A percentile compares a stretch with the other conserved stretches of the same genome.
phyloP scores from a whole-genome alignment of 1,284 basidiomycete genomes.

The Farysia itapuensis region DNA sequence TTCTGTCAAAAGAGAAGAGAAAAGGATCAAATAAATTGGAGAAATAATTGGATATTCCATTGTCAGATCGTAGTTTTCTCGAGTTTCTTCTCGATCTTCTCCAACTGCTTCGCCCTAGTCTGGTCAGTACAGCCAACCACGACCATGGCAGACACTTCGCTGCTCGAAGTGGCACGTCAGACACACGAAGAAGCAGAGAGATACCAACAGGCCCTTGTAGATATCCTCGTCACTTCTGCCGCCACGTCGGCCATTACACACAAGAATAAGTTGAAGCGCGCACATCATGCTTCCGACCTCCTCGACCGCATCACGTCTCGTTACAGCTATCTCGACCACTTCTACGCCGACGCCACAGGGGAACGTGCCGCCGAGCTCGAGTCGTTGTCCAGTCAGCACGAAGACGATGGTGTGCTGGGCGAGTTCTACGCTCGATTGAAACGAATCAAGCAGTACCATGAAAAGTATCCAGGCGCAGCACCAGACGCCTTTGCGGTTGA shows the following conservation, averaged over 20 bases:
- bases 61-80: too few relatives aligned
- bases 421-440: constrained; percentile 87
- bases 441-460: constrained; percentile 92
- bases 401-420: constrained; percentile 30
- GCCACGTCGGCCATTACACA: constrained; percentile 50
- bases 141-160: constrained; percentile 68
- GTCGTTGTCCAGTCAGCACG: constrained; percentile 49
- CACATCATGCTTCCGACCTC: constrained; percentile 83
- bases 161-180: constrained; percentile 87
- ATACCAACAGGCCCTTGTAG: constrained; percentile 68
- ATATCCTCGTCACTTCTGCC: constrained; percentile 61
- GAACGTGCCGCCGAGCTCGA: constrained; percentile 62
- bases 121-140: too few relatives aligned
- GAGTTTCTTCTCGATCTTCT: too few relatives aligned
- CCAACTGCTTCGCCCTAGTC: too few relatives aligned
- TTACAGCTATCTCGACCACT: constrained; percentile 54
- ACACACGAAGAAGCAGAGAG: constrained; percentile 94
- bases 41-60: too few relatives aligned
- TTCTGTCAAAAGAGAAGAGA: neutral
- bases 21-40: neutral
- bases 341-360: constrained; percentile 62
- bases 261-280: constrained; percentile 69
- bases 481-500: constrained; percentile 50
- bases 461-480: constrained; percentile 83
- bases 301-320: constrained; percentile 78